Base-by-base conservation (phyloP, 192 early-diverging fungal genomes). In the Thamnidium elegans region DNA sequence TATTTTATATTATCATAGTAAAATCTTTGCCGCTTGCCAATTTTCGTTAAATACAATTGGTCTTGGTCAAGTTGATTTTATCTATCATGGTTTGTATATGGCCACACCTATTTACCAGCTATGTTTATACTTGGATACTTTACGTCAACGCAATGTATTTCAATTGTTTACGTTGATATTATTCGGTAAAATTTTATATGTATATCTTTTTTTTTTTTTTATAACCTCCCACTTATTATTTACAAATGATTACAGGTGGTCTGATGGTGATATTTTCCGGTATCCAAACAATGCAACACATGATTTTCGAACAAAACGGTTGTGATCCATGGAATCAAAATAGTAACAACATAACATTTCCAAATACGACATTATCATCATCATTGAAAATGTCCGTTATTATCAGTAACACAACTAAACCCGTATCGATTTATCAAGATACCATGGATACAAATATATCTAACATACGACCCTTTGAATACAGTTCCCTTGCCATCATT, bases 251-350 rank as follows among this genome's bases (percentile, higher is more conserved):
- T 39, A 58, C 19, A 58, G 55, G 55, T 19, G 19, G n/a, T 31
- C 6, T 58, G 8, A 15, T 20, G 0, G 55, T 58, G 9, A 58
- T 58, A 39, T 58, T 58, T 17, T 19, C 55, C n/a, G 36, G 23
- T 32, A 58, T 58, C n/a, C 31, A 58, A 42, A 39, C 55, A 42
- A 36, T 58, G 19, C 55, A 58, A 20, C 55, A 58, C n/a, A 58
- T 34, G 9, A 34, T 42, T 7, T 31, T 58, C 19, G 55, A 58
- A 58, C 17, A 58, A 39, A 19, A 7, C 17, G 55, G 55, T 10
- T 58, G 55, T 58, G 19, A 48, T 48, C 15, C 55, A 42, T 42
- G 10, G 36, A 10, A 39, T 39, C 36, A 39, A 39, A 39, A 39
- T 10, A 39, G 36, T 39, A 39, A 39, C 36, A 9, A 6, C 36